Evolutionary conservation across 352 stramenopile genomes (phyloP).

Genomic region (Phytophthora rubi): DNA sequence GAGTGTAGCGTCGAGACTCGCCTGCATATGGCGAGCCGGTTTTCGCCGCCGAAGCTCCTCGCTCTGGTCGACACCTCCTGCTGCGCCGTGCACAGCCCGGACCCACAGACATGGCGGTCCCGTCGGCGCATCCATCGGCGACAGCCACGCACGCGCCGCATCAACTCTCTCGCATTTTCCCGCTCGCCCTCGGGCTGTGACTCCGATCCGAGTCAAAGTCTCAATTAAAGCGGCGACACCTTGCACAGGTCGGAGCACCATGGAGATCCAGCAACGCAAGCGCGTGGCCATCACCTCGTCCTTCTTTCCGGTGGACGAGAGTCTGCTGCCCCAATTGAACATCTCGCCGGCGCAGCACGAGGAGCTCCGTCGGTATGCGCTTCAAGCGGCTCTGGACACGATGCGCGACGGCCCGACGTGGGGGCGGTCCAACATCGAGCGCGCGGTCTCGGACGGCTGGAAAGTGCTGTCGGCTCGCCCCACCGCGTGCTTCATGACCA

Average conservation of each 20-base stretch:
- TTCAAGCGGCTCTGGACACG: slow-evolving; percentile 54
- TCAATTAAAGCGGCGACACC: not conserved
- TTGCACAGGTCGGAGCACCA: slow-evolving; percentile 6
- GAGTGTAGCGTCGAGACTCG: slow-evolving; percentile 35
- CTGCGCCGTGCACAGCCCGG: slow-evolving; percentile 22
- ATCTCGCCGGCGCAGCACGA: slow-evolving; percentile 63
- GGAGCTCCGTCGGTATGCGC: slow-evolving; percentile 65
- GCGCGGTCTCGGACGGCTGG: slow-evolving; percentile 55
- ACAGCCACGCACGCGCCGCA: slow-evolving; percentile 1
- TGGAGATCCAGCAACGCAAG: slow-evolving; percentile 42
- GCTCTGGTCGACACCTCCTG: slow-evolving; percentile 8
- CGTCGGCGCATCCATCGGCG: slow-evolving; percentile 1
- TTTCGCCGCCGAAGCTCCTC: slow-evolving; percentile 5
- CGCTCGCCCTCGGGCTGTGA: slow-evolving; percentile 17
- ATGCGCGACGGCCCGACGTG: slow-evolving; percentile 69
- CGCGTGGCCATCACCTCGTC: slow-evolving; percentile 42
- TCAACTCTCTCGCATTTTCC: slow-evolving; percentile 29
- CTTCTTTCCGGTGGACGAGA: slow-evolving; percentile 67
- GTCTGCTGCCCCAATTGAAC: slow-evolving; percentile 52
- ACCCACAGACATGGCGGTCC: slow-evolving; percentile 31
- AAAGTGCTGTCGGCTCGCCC: slow-evolving; percentile 54
- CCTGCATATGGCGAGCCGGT: not conserved
- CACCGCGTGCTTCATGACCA: slow-evolving; percentile 64
- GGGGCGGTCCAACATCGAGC: slow-evolving; percentile 64
- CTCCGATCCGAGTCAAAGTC: slow-evolving; percentile 1